Evolutionary conservation across 2,329 filamentous ascomycete genomes (phyloP).

Genomic region (Colletotrichum shisoi): DNA sequence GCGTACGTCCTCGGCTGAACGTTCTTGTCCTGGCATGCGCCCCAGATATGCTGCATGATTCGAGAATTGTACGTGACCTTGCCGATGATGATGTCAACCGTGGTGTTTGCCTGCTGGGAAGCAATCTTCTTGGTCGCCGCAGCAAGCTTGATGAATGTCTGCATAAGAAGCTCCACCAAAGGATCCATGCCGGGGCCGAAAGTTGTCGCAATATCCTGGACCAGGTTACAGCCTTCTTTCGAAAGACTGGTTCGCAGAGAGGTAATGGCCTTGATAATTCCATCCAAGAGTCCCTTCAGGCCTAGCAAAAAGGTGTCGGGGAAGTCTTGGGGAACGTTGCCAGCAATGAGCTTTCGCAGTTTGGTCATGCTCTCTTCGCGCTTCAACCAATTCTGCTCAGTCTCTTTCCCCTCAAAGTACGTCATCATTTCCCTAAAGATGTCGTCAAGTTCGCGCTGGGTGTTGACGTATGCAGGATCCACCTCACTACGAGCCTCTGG

Average conservation of each 20-base stretch:
- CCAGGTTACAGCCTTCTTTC: constrained; percentile 81
- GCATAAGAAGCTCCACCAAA: constrained; percentile 89
- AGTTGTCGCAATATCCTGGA: constrained; percentile 83
- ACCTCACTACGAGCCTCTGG: constrained; percentile 74
- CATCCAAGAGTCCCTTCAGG: constrained; percentile 80
- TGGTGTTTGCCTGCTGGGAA: constrained; percentile 80
- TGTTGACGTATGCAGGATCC: constrained; percentile 84
- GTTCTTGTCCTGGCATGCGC: constrained; percentile 90
- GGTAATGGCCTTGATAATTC: constrained; percentile 83
- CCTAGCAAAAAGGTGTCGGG: constrained; percentile 72
- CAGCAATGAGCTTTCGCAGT: constrained; percentile 78
- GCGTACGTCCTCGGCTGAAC: constrained; percentile 82
- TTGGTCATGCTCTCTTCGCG: constrained; percentile 82
- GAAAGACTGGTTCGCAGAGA: constrained; percentile 90
- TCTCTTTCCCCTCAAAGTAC: constrained; percentile 86
- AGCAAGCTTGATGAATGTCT: constrained; percentile 87
- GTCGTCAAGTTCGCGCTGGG: constrained; percentile 86
- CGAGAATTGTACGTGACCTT: constrained; percentile 81
- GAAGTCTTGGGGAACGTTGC: constrained; percentile 83
- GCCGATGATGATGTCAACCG: constrained; percentile 81
- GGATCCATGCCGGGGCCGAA: constrained; percentile 82
- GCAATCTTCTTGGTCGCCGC: constrained; percentile 92
- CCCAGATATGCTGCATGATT: constrained; percentile 84
- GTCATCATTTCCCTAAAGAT: constrained; percentile 81
- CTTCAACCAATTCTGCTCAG: constrained; percentile 88